Evolutionary conservation across 75 land plant species (phyloP).

Genomic region (Pseudotsuga menziesii): DNA sequence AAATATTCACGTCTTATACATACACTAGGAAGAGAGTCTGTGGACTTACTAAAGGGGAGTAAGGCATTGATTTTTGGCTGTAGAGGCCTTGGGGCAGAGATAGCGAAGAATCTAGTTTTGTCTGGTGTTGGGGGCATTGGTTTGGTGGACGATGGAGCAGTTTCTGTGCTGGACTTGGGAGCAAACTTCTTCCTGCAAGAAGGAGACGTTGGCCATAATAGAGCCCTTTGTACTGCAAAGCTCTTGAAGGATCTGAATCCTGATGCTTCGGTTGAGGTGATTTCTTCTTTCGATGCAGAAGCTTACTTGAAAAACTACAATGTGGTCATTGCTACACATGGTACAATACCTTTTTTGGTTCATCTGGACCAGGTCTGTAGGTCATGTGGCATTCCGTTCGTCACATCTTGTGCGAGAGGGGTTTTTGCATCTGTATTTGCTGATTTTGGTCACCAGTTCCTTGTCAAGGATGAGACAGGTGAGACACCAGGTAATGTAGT

Average conservation of each 20-base stretch:
- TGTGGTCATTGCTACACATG: constrained; percentile 27
- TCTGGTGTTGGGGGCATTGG: constrained; percentile 37
- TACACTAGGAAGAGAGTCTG: constrained; percentile 35
- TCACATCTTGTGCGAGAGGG: constrained; percentile 29
- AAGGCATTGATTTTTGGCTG: constrained; percentile 40
- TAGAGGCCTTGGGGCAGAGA: constrained; percentile 40
- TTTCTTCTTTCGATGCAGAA: constrained; percentile 22
- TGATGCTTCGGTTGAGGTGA: constrained; percentile 14
- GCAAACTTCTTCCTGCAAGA: constrained; percentile 30
- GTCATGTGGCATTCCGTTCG: constrained; percentile 18
- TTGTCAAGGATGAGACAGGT: constrained; percentile 30
- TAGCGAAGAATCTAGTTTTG: constrained; percentile 42
- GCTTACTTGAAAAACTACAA: constrained; percentile 14
- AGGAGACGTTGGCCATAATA: constrained; percentile 34
- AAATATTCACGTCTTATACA: constrained; percentile 41
- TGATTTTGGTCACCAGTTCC: constrained; percentile 38
- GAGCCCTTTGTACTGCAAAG: constrained; percentile 27
- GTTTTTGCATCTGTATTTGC: constrained; percentile 37
- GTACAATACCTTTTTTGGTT: constrained; percentile 25
- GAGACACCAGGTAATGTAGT: constrained; percentile 26
- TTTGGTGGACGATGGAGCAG: constrained; percentile 38
- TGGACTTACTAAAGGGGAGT: constrained; percentile 18
- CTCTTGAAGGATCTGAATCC: constrained; percentile 25
- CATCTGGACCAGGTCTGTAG: constrained; percentile 33
- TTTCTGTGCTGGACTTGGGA: constrained; percentile 29